Evolutionary conservation across 345 rosid species (phyloP), one percentile per base, ranked within the genome.

Genomic region (Dipteronia sinensis): DNA sequence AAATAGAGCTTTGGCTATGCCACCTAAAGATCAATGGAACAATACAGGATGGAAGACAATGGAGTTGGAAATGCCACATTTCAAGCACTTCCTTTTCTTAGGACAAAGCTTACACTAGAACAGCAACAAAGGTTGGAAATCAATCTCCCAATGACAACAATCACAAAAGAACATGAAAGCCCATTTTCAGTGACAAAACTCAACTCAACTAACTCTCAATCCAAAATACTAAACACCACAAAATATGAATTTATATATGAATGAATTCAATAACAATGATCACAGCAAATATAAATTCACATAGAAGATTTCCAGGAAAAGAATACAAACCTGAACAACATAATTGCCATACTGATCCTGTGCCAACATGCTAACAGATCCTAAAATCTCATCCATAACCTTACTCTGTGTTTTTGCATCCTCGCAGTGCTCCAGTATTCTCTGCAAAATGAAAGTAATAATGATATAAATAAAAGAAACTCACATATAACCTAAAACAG

Each of bases 271-370:
- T 9, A 58, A 20, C 53, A 56, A 72, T 8, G 9, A 63, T 11
- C 17, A 27, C 56, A 72, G 51, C 15, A 7, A 12, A 67, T 10
- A 76, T 17, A 16, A 9, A 34, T 59, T 34, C 8, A 64, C 34
- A 69, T 27, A 47, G 66, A 0, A 68, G 31, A 23, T 44, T 71
- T 44, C 64, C 13, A 22, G 58, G 27, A 59, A 82, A 61, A 78
- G 68, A 55, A 44, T 38, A 62, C 80, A 66, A 73, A 88, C 93
- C 91, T 90, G 93, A 70, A 88, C 86, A 63, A 90, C 93, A 78
- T 90, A 90, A 84, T 90, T 90, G 67, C 93, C 93, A 65, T 90
- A 90, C 77, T 90, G 93, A 77, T 90, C 93, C 80, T 86, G 91
- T 1, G 93, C 91, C 78, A 90, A 78, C 88, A 82, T 79, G 86